Evolutionary conservation across 495 filamentous ascomycete species (phyloP).

Genomic region (Xylaria castorea): DNA sequence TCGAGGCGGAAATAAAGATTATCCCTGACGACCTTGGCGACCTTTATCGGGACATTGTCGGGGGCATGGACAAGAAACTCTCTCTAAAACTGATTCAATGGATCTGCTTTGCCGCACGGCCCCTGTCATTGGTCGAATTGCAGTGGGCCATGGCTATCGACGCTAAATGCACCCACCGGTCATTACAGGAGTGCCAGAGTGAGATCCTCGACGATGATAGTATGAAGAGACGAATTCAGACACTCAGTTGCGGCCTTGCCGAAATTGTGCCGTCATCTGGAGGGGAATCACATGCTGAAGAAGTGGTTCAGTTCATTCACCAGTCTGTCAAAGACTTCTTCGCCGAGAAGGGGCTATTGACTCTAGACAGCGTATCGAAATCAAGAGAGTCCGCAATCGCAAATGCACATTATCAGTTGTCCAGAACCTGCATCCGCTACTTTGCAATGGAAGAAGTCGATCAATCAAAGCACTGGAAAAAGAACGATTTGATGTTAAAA

Average conservation of each 20-base stretch:
- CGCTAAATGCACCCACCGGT: not conserved
- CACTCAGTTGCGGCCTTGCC: not conserved
- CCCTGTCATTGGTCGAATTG: conserved; percentile 35
- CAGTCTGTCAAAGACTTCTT: conserved; percentile 52
- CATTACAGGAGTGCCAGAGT: not conserved
- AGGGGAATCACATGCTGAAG: conserved; percentile 3
- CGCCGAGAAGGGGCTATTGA: conserved; percentile 33
- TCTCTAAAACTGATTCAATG: conserved; percentile 14
- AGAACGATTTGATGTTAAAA: too few species aligned
- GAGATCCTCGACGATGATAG: not conserved
- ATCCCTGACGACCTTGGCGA: not conserved
- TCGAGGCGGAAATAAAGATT: not conserved
- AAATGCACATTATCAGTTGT: conserved; percentile 32
- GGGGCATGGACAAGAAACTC: not conserved
- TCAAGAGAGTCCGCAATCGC: conserved; percentile 24
- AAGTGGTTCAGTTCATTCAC: conserved; percentile 50
- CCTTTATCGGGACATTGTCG: not conserved
- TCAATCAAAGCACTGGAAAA: not conserved
- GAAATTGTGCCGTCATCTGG: not conserved
- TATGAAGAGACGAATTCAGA: not conserved
- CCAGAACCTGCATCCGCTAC: conserved; percentile 35
- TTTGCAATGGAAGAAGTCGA: conserved; percentile 31
- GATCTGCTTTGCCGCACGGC: conserved; percentile 1
- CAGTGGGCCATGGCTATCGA: conserved; percentile 1
- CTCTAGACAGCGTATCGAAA: not conserved